Base-by-base conservation (phyloP, 2,329 filamentous ascomycete genomes). In the Penicillium polonicum region DNA sequence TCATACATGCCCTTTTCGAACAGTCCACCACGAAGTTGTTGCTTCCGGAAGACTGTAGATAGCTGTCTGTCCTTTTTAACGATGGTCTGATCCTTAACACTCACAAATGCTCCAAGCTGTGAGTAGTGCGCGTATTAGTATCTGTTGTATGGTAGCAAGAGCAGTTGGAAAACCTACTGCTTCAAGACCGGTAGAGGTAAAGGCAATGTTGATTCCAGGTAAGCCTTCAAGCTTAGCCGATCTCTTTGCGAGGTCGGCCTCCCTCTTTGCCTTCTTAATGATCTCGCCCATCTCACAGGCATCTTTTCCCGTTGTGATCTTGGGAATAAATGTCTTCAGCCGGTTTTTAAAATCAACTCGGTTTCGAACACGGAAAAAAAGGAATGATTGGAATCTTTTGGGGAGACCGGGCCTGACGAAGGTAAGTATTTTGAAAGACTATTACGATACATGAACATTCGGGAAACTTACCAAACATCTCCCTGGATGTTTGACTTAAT, bases 401-500 rank as follows among this genome's bases (percentile, higher is more conserved):
- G 53, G 53, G 4, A 56, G 31, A 45, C 53, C 53, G 3, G 53
- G 53, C 53, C 53, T 48, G 19, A 39, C 15, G 4, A 9, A 21
- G 9, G 5, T 48, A 10, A 48, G 51, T 36, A 29, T 23, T 43
- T 17, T 23, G 38, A 25, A 44, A 43, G 27, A 33, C 7, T 1
- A 45, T 42, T 48, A 38, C 1, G 33, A 45, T 17, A 21, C 6
- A 35, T 48, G 29, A n/a, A 7, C 5, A 10, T 17, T 33, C 7
- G 19, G 50, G 50, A 48, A 17, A 23, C 57, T 3, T 53, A 62
- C 61, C 61, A 64, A 31, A 64, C 51, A 46, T 61, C 51, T 12
- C 61, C 61, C 45, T 64, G 61, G 8, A 64, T 60, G 39, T 64
- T 62, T n/a, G 46, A 41, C 36, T 39, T 56, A 17, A 45, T 46